Evolutionary conservation across 129 eudicot species (phyloP), one percentile per base, ranked within the genome.

Genomic region (Oenanthe sinensis): DNA sequence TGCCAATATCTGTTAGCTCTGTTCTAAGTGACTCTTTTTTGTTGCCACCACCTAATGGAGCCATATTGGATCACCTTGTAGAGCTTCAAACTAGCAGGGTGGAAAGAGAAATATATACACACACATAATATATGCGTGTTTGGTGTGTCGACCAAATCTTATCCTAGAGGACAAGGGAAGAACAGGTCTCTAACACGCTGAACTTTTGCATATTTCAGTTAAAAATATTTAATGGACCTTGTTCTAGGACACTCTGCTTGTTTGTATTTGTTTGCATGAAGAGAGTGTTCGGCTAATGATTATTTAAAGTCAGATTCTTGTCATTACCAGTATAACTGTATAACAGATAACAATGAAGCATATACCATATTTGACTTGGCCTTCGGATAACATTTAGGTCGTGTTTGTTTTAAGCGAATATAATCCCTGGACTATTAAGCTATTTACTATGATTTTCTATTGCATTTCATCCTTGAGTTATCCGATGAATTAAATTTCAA

Each of bases 281-380:
- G 22, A 33, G 40, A 30, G 42, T 14, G 43, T 67, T 30, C 42
- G 72, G 43, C 72, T 67, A 67, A 67, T 33, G 39, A 67, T 67
- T 67, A 67, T 26, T 67, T 0, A 12, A 63, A 33, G 42, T 67
- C 42, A 67, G 72, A 26, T 3, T 67, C 22, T 30, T 67, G 72
- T 67, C 43, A 67, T 67, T 33, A 30, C 19, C 72, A 67, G 43
- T 15, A 30, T 67, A 67, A 67, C 72, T 26, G 72, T 2, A 67
- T 65, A 13, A 65, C 71, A 26, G 40, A 24, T 65, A 26, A 65
- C 71, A 67, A 67, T 67, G 72, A 12, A 67, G 72, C 72, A 67
- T 67, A 14, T 62, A 55, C 69, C 69, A 62, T 5, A 65, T 4
- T 14, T 67, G 42, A 67, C 39, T 30, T 12, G 22, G 72, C 42